Evolutionary conservation across 257 asterid species (phyloP).

Genomic region (Solanum dulcamara): DNA sequence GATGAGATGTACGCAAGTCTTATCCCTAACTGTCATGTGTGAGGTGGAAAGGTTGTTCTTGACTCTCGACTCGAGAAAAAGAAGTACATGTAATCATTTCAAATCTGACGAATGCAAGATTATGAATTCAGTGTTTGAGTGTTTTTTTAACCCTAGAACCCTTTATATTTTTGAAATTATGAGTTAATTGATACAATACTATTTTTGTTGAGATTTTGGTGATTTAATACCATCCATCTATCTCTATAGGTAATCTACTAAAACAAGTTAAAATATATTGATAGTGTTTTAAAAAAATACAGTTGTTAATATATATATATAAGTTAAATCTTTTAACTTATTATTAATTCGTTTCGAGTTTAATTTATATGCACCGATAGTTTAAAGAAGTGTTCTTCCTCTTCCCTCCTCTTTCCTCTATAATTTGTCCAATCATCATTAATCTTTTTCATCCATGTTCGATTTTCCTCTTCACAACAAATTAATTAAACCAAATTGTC

Average conservation of each 20-base stretch:
- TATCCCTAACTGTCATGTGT: fast-evolving
- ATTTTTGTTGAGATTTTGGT: neutral
- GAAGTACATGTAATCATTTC: neutral
- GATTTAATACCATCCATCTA: neutral
- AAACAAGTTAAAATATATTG: neutral
- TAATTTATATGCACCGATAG: fast-evolving
- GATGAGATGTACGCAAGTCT: neutral
- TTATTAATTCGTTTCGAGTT: neutral
- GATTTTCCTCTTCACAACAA: neutral
- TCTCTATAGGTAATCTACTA: neutral
- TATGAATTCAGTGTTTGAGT: no score
- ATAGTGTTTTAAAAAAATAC: neutral
- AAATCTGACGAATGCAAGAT: neutral
- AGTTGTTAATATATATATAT: neutral
- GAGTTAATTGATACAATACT: neutral
- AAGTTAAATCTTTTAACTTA: neutral
- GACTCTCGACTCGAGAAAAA: neutral
- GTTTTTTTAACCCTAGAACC: neutral
- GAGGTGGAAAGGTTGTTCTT: no score
- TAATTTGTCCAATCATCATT: neutral
- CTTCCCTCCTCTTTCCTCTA: neutral
- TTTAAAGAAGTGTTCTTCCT: neutral
- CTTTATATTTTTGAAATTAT: neutral
- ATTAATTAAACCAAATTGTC: neutral
- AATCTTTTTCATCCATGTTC: neutral